Conservation (phyloP, 176 grass and related monocot genomes). For the Musa itinerans region DNA sequence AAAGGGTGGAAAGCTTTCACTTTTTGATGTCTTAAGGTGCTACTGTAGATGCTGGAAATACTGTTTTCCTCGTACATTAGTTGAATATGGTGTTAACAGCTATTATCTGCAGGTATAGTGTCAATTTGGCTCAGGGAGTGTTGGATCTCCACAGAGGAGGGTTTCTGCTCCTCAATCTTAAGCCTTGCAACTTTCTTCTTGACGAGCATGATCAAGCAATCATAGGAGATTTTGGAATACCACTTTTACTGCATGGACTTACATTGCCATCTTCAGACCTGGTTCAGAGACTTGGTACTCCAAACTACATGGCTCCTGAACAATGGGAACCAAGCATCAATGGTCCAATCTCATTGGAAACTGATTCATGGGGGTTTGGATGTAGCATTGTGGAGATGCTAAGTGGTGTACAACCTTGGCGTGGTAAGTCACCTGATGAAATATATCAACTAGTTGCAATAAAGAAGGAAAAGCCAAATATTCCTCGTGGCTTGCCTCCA, state of each 20-base stretch:
- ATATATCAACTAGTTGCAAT: conserved; percentile 77
- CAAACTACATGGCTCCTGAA: conserved; percentile 97
- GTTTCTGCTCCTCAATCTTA: conserved; percentile 72
- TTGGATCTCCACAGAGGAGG: conserved; percentile 62
- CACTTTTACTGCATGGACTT: conserved; percentile 60
- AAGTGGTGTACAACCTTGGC: conserved; percentile 76
- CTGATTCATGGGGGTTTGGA: conserved; percentile 85
- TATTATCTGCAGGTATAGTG: conserved; percentile 54
- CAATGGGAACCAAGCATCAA: conserved; percentile 82
- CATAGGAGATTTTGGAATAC: conserved; percentile 88
- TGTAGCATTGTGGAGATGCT: conserved; percentile 98
- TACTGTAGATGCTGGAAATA: neutral
- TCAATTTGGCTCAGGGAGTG: conserved; percentile 68
- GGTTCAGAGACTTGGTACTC: conserved; percentile 70
- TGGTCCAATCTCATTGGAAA: conserved; percentile 75
- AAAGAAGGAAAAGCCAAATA: conserved; percentile 77
- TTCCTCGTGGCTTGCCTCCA: conserved; percentile 52
- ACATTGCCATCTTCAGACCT: conserved; percentile 60
- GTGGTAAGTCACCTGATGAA: conserved; percentile 67
- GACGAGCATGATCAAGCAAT: conserved; percentile 47
- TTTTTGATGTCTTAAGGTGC: conserved; percentile 83
- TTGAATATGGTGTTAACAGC: neutral
- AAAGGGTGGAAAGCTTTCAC: conserved; percentile 76
- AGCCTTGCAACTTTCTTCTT: conserved; percentile 87
- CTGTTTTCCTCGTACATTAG: too few species aligned